Base-by-base conservation (phyloP, 2,329 filamentous ascomycete genomes). In the Aspergillus fumigatus region DNA sequence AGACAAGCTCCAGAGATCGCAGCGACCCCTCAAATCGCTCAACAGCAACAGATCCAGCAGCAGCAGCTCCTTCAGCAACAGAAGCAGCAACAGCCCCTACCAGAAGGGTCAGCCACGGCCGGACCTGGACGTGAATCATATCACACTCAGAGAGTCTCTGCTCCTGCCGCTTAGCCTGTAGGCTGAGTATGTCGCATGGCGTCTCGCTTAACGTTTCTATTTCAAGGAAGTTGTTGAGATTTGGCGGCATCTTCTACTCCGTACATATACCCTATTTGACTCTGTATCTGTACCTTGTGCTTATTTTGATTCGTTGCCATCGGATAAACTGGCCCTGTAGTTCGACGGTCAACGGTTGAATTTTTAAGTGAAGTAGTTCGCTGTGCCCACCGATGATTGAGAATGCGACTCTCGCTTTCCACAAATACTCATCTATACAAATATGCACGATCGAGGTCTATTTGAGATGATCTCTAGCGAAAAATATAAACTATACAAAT, bases 1-100 rank as follows among this genome's bases (percentile, higher is more conserved):
- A 87, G 94, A 63, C 94, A 97, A 70, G 75, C 78, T 26, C 78
- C 78, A 50, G 78, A 80, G 59, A 72, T 76, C 55, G 71, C 72
- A 25, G 64, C 69, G n/a, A 76, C 73, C 7, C 71, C 73, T 14
- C 70, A 73, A 53, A 70, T 75, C 52, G 72, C 71, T 26, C 69
- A 70, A 51, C 75, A 77, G 56, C 73, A 76, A 57, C 67, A 69
- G 59, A 70, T 74, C 52, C 73, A 75, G 53, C 68, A 74, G 52
- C 71, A 74, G 62, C 69, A 71, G 48, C 62, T 73, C 23, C 65
- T 67, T 14, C 64, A 70, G 56, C 66, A 70, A 58, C 65, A 72
- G 52, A 64, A 68, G 43, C 64, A 71, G 47, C 71, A 72, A 54
- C 69, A 72, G 54, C 68, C 68, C 51, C 65, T 74, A 25, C 70